A percentile compares a stretch with the other conserved stretches of the same genome.
These are phyloP conservation scores for Gliomastix tumulicola DNA, from an alignment of 2,329 filamentous ascomycete species.

Conservation along the genomic window DNA sequence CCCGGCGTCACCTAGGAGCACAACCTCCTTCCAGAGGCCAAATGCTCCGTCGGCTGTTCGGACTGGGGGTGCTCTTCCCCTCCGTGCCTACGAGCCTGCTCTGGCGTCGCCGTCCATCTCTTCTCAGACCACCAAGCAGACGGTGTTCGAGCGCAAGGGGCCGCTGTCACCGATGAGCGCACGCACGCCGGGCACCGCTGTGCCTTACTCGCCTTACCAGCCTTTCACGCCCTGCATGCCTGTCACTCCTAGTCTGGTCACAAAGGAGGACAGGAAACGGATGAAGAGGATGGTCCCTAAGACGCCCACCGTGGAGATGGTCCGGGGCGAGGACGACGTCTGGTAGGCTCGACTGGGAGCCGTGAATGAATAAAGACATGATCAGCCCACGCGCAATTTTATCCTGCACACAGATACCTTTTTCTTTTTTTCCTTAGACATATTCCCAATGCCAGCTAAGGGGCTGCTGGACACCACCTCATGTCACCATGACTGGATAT, in stretches of 20 bases:
- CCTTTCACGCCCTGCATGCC: constrained; percentile 70
- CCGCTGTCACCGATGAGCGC: constrained; percentile 50
- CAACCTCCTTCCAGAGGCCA: constrained; percentile 38
- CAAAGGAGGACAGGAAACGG: constrained; percentile 62
- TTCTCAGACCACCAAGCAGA: constrained; percentile 49
- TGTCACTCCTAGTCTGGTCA: constrained; percentile 69
- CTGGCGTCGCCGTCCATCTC: constrained; percentile 41
- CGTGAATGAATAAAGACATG: too few species aligned
- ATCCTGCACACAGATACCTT: too few species aligned
- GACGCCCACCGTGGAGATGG: constrained; percentile 56
- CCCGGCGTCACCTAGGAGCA: constrained; percentile 43
- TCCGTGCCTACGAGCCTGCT: constrained; percentile 56
- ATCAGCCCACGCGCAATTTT: too few species aligned
- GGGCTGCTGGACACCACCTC: too few species aligned
- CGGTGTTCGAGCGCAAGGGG: constrained; percentile 51
- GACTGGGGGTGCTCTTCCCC: constrained; percentile 48
- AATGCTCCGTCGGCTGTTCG: constrained; percentile 49
- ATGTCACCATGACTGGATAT: too few species aligned
- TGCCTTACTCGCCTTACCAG: constrained; percentile 74
- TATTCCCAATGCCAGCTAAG: too few species aligned
- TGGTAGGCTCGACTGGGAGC: constrained; percentile 37
- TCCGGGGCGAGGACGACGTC: constrained; percentile 53
- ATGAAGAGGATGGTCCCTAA: constrained; percentile 58
- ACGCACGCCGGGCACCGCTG: constrained; percentile 56
- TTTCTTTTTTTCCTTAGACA: too few species aligned